phyloP scores from a whole-genome alignment of 306 rosid species.

The Cicer bijugum region DNA sequence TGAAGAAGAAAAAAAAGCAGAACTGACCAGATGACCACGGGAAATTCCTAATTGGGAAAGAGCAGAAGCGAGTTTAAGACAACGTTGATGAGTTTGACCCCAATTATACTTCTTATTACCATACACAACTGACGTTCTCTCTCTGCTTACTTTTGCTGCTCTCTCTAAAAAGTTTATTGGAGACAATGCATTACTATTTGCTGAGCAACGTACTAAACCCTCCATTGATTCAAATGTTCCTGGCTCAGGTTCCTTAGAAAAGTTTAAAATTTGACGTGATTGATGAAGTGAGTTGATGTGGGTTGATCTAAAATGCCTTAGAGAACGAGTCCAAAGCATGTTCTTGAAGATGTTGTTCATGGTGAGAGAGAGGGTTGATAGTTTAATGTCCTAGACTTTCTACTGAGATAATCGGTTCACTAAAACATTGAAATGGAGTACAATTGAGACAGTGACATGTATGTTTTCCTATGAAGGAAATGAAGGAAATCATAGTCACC shows the following conservation, averaged over 20 bases:
- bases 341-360: slow-evolving; percentile 50
- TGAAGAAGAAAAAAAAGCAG: not conserved
- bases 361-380: not conserved
- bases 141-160: slow-evolving; percentile 66
- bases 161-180: slow-evolving; percentile 78
- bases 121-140: slow-evolving; percentile 66
- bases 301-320: slow-evolving; percentile 14
- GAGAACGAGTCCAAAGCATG: slow-evolving; percentile 37
- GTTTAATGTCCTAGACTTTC: not conserved
- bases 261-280: slow-evolving; percentile 29
- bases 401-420: not conserved
- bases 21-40: slow-evolving; percentile 73
- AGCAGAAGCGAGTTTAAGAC: slow-evolving; percentile 75
- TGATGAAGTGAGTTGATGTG: not conserved
- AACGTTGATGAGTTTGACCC: slow-evolving; percentile 72
- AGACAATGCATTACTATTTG: slow-evolving; percentile 71
- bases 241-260: slow-evolving; percentile 32
- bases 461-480: not conserved
- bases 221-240: slow-evolving; percentile 67
- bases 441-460: not conserved
- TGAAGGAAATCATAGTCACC: too few relatives aligned
- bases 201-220: slow-evolving; percentile 68
- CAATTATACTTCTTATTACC: slow-evolving; percentile 62
- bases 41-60: slow-evolving; percentile 70
- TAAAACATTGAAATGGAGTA: not conserved